Evolutionary conservation across 257 asterid genomes (phyloP), one percentile per base, ranked within the genome.

Genomic region (Catharanthus roseus): DNA sequence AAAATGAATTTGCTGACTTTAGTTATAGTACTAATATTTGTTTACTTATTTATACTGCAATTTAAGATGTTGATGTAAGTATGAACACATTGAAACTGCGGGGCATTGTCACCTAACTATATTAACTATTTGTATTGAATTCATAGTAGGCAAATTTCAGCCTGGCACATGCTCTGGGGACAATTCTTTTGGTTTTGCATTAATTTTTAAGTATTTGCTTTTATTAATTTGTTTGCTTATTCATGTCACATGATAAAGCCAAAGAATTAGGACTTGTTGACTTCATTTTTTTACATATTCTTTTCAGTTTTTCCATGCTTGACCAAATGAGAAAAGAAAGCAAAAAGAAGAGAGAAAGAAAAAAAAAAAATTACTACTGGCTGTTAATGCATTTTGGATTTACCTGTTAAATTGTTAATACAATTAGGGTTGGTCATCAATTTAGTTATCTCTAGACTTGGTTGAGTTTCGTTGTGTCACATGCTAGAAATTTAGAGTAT

Each of bases 51-150:
- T 9, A 11, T 23, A 34, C 18, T 28, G 72, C 47, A 11, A 26
- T 54, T 73, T 56, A 65, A 67, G 69, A 69, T 38, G 77, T 71
- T 74, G 72, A 77, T 70, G 23, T 44, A 60, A 82, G 86, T 85
- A 76, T 76, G 81, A 79, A 74, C 74, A 63, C 83, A 71, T 88
- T 86, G 89, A 80, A 74, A 77, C 47, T 79, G 75, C 74, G 44
- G 72, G 74, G 71, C 44, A 70, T n/a, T 39, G 78, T 23, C 77
- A 83, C 87, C 88, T 83, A 81, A 81, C 79, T 23, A 58, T 60
- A 74, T 65, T 74, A 77, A 70, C 36, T 69, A 75, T 71, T 65
- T 72, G 12, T 50, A 74, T 76, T 77, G 29, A 61, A 75, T 76
- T 80, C 74, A 29, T 23, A 58, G 53, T 72, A 68, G 75, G 60